A percentile compares a stretch with the other conserved stretches of the same genome.
These are phyloP conservation scores for Paecilomyces dactylethromorphus DNA, from an alignment of 2,329 filamentous ascomycete genomes.

Conservation along the genomic window DNA sequence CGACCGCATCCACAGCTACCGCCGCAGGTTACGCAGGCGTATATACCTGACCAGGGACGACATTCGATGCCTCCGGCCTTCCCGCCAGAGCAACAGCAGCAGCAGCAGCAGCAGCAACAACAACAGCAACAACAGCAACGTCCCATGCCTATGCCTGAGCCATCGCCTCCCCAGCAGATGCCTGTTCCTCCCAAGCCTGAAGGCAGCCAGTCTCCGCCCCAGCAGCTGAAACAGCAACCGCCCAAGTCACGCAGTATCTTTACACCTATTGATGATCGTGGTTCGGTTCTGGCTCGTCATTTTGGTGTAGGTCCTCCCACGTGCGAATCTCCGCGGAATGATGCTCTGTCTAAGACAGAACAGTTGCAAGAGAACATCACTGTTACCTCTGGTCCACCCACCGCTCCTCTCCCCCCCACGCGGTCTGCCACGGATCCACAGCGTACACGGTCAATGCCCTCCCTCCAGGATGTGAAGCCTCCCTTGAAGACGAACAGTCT, in stretches of 20 bases:
- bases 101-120: constrained; percentile 45
- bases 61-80: constrained; percentile 68
- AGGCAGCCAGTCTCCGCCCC: constrained; percentile 37
- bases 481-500: constrained; percentile 74
- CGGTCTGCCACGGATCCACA: constrained; percentile 43
- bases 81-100: constrained; percentile 51
- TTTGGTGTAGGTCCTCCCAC: constrained; percentile 59
- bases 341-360: constrained; percentile 33
- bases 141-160: constrained; percentile 53
- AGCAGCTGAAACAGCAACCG: constrained; percentile 55
- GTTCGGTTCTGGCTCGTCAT: constrained; percentile 81
- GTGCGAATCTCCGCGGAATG: constrained; percentile 39
- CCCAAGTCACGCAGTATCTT: constrained; percentile 86
- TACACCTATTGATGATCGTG: constrained; percentile 89
- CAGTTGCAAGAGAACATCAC: constrained; percentile 35
- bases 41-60: constrained; percentile 69
- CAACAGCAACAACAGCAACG: constrained; percentile 48
- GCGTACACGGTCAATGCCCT: constrained; percentile 50
- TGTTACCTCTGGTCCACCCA: constrained; percentile 47
- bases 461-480: constrained; percentile 63
- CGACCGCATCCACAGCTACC: constrained; percentile 30
- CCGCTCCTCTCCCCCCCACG: constrained; percentile 50
- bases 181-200: constrained; percentile 32
- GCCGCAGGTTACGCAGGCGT: constrained; percentile 58
- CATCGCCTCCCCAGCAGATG: constrained; percentile 50